These are phyloP conservation scores for Chaetothyriales sp. DNA, from an alignment of 2,329 filamentous ascomycete species.

Conservation along the genomic window DNA sequence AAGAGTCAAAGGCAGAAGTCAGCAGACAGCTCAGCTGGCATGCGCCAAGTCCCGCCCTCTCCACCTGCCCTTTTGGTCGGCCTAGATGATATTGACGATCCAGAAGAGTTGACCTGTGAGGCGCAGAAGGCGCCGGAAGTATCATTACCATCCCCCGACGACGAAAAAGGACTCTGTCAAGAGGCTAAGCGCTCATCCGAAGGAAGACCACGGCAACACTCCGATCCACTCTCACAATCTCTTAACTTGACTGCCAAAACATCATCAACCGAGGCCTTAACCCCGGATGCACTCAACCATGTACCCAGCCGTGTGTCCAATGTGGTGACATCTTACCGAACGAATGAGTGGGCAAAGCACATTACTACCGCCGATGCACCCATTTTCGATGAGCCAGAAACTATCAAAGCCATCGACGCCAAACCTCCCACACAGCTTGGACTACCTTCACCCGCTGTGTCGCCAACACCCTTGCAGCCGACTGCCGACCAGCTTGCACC, in stretches of 20 bases:
- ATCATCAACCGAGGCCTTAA: conserved; percentile 20
- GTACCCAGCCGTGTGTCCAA: conserved; percentile 61
- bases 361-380: conserved; percentile 63
- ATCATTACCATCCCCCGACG: background rate
- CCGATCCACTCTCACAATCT: conserved; percentile 1
- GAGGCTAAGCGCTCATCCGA: background rate
- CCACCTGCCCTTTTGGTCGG: conserved; percentile 2
- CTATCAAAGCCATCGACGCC: conserved; percentile 27
- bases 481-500: background rate
- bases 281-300: conserved; percentile 33
- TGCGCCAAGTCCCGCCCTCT: background rate
- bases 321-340: conserved; percentile 70
- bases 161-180: background rate
- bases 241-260: background rate
- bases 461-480: background rate
- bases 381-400: conserved; percentile 46
- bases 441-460: background rate
- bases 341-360: conserved; percentile 94
- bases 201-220: background rate
- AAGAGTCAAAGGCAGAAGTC: background rate
- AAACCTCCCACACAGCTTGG: conserved; percentile 11
- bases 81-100: conserved; percentile 2
- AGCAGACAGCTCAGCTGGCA: background rate
- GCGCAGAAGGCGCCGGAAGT: background rate
- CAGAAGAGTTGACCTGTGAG: conserved; percentile 2